Conservation (phyloP, 192 early-diverging fungal species). For the Helicostylum pulchrum region DNA sequence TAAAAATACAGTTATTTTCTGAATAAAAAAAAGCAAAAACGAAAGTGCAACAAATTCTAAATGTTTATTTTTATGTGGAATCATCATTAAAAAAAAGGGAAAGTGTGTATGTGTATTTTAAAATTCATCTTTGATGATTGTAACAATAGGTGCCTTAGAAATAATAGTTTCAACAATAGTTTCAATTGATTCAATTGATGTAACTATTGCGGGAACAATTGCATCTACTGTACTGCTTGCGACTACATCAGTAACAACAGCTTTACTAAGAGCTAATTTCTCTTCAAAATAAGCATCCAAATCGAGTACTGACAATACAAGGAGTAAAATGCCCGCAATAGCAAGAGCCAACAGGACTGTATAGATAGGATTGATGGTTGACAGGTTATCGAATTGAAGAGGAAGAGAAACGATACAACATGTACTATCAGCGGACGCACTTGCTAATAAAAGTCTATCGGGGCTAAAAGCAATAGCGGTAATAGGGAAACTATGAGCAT, state of each 20-base stretch:
- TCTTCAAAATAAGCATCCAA: background rate
- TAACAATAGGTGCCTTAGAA: background rate
- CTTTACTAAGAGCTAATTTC: background rate
- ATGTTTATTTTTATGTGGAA: no score
- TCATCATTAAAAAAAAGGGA: no score
- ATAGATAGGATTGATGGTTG: conserved; percentile 21
- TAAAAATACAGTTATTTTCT: background rate
- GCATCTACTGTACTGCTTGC: no score
- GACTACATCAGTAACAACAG: background rate
- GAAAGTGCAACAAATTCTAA: background rate
- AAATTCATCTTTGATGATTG: background rate
- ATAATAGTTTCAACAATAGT: background rate
- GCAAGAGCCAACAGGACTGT: conserved; percentile 21
- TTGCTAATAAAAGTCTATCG: conserved; percentile 62
- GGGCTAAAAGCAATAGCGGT: conserved; percentile 73
- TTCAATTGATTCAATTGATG: background rate
- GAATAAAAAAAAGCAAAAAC: background rate
- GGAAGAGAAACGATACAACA: conserved; percentile 59
- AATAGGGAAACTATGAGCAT: conserved; percentile 79
- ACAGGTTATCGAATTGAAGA: conserved; percentile 26
- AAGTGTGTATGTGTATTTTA: background rate
- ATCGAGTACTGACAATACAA: background rate
- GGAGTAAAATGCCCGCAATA: conserved; percentile 9
- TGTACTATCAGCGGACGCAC: conserved; percentile 80
- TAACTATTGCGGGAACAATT: background rate